These are phyloP conservation scores for Carpinus viminea DNA, from an alignment of 306 rosid genomes.

Conservation along the genomic window DNA sequence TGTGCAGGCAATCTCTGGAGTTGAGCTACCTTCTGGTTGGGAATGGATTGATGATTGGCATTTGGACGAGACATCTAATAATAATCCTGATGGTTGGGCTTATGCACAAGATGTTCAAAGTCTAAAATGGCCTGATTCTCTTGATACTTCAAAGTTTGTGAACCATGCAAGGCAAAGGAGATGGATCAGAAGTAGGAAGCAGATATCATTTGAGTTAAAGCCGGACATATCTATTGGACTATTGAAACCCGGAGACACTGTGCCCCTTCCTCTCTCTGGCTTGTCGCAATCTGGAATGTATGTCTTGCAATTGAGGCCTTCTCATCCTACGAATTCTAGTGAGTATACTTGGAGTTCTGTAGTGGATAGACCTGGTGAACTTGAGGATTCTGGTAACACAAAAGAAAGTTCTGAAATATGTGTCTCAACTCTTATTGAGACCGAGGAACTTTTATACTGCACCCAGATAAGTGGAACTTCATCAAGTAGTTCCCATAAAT, in stretches of 20 bases:
- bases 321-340: conserved; percentile 35
- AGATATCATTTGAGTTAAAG: conserved; percentile 38
- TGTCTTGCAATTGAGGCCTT: conserved; percentile 74
- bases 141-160: conserved; percentile 41
- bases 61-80: conserved; percentile 58
- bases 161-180: conserved; percentile 75
- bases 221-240: conserved; percentile 62
- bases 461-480: conserved; percentile 65
- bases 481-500: conserved; percentile 55
- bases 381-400: conserved; percentile 41
- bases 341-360: conserved; percentile 89
- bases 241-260: conserved; percentile 81
- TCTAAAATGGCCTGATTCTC: conserved; percentile 78
- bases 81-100: conserved; percentile 74
- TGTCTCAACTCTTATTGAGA: conserved; percentile 74
- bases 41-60: conserved; percentile 95
- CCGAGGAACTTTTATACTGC: conserved; percentile 80
- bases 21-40: conserved; percentile 72
- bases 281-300: conserved; percentile 64
- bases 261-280: conserved; percentile 74
- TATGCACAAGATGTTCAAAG: conserved; percentile 72
- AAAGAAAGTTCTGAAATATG: conserved; percentile 51
- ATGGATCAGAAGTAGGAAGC: conserved; percentile 78
- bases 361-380: conserved; percentile 47
- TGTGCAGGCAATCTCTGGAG: conserved; percentile 49